Conservation (phyloP, 2,329 filamentous ascomycete species). For the Lizonia empirigonia region DNA sequence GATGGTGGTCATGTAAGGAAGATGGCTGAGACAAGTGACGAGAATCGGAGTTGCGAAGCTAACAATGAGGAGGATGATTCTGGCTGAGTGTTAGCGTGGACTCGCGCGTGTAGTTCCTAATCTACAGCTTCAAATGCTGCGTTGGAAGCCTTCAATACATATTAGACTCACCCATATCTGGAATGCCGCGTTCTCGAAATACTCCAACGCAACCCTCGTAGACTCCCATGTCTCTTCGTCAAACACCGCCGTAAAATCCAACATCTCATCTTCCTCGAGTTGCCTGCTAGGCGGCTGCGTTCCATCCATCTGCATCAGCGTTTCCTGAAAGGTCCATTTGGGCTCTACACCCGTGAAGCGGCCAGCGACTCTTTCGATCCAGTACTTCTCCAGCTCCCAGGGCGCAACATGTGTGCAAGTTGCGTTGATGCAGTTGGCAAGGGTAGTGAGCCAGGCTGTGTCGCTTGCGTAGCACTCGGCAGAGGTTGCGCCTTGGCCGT, state of each 20-base stretch:
- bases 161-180: conserved; percentile 19
- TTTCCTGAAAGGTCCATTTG: conserved; percentile 27
- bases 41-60: conserved; percentile 27
- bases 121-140: no score
- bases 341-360: conserved; percentile 14
- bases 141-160: not conserved
- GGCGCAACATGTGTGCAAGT: conserved; percentile 24
- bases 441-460: conserved; percentile 33
- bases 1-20: conserved; percentile 19
- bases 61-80: conserved; percentile 24
- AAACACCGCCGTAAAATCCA: conserved; percentile 23
- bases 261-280: conserved; percentile 12
- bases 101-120: no score
- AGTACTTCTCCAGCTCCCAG: conserved; percentile 31
- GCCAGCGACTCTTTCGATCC: conserved; percentile 18
- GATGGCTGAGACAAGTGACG: conserved; percentile 18
- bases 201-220: conserved; percentile 9
- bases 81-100: not conserved
- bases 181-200: conserved; percentile 20
- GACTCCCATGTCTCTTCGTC: conserved; percentile 15
- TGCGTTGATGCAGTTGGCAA: conserved; percentile 38
- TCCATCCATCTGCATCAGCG: conserved; percentile 19
- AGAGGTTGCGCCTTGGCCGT: conserved; percentile 19
- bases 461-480: conserved; percentile 34
- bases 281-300: conserved; percentile 5